Evolutionary conservation across 768 basidiomycete species (phyloP), one percentile per base, ranked within the genome.

Genomic region (Tricholomella constricta): DNA sequence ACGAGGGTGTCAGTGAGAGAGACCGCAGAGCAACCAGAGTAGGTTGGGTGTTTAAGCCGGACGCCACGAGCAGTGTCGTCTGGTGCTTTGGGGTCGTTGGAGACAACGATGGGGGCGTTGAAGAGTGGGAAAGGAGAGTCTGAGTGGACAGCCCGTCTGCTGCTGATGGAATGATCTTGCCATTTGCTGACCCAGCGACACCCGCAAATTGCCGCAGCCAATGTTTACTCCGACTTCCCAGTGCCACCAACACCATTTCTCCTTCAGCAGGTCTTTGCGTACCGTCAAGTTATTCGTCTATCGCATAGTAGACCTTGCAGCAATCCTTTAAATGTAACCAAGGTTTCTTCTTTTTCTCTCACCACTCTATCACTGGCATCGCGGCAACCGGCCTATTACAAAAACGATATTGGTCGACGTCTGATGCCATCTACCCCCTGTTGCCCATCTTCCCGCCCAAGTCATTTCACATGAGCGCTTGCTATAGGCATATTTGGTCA

Each of bases 141-240:
- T 59, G 56, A 45, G 62, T 62, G 62, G 60, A 63, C 57, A 63
- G 61, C 20, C 52, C 56, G 54, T 59, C 56, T 40, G 42, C 45
- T 36, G 50, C 58, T 63, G 62, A 63, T 63, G 62, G 62, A 62
- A 65, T 62, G 61, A 61, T 60, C 59, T 60, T 55, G 51, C 52
- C 58, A 54, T 48, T 55, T 60, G 58, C 63, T 59, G 61, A 60
- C 58, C 58, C 41, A 58, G 52, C 51, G 47, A 27, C 58, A 56
- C 52, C 59, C 59, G 62, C 59, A 56, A 60, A 50, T 58, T 62
- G 62, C 62, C 62, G 56, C 41, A 38, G 25, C 27, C 35, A 45
- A 50, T 40, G 29, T n/a, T 41, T 45, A 59, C 56, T 58, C 58
- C 52, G 59, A 56, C n/a, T n/a, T n/a, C 57, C 45, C 40, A 57